These are phyloP conservation scores for Xylariaceae sp. DNA, from an alignment of 2,329 filamentous ascomycete genomes.

Conservation along the genomic window DNA sequence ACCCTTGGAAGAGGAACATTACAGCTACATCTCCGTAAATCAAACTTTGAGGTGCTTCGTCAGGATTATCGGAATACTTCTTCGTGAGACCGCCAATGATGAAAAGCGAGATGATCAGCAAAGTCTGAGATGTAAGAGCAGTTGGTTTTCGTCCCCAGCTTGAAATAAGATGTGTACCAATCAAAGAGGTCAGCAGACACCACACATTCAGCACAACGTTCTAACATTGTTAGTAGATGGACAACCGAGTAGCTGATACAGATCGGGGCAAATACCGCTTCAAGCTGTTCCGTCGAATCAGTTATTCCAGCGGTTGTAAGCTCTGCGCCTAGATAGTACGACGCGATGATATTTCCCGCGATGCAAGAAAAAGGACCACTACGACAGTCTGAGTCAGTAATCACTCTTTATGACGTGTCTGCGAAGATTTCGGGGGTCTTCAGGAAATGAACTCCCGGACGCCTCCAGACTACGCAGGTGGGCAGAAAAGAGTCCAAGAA, in stretches of 20 bases:
- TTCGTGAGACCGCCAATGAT: slow-evolving; percentile 51
- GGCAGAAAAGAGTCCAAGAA: too few relatives aligned
- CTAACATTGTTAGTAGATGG: slow-evolving; percentile 13
- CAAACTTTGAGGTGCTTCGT: slow-evolving; percentile 26
- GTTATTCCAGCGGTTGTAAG: slow-evolving; percentile 42
- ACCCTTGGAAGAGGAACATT: slow-evolving; percentile 52
- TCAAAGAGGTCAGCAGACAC: slow-evolving; percentile 42
- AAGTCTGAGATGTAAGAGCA: slow-evolving; percentile 37
- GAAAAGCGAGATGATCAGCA: slow-evolving; percentile 46
- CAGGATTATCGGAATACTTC: slow-evolving; percentile 30
- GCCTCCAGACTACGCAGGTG: too few relatives aligned
- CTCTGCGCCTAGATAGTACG: slow-evolving; percentile 37
- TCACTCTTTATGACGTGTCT: too few relatives aligned
- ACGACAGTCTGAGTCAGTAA: too few relatives aligned
- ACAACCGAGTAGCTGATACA: neutral
- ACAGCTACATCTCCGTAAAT: slow-evolving; percentile 33
- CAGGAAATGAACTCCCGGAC: too few relatives aligned
- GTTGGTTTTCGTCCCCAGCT: slow-evolving; percentile 44
- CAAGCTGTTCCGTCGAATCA: slow-evolving; percentile 35
- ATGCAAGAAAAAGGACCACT: slow-evolving; percentile 34
- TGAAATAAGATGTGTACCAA: slow-evolving; percentile 42
- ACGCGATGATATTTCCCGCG: slow-evolving; percentile 40
- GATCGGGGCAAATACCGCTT: slow-evolving; percentile 27
- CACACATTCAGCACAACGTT: slow-evolving; percentile 53
- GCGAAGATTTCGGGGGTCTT: too few relatives aligned